Evolutionary conservation across 2,329 filamentous ascomycete species (phyloP).

Genomic region (Cryphonectria nitschkei): DNA sequence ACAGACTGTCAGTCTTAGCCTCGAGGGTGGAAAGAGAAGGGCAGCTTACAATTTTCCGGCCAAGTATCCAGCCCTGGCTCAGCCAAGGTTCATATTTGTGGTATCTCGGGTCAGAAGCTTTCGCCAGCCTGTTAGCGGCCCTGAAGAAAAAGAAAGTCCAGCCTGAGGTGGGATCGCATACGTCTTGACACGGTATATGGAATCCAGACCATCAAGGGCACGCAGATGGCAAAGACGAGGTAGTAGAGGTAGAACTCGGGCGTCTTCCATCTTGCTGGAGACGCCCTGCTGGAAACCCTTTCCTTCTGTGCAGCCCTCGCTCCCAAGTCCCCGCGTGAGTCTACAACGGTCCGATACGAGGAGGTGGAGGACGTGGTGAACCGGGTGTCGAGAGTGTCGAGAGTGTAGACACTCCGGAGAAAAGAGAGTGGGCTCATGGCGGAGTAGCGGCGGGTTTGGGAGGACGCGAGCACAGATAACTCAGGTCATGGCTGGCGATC

Average conservation of each 20-base stretch:
- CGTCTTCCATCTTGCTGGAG: constrained; percentile 80
- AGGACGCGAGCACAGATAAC: constrained; percentile 1
- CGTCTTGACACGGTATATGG: constrained; percentile 83
- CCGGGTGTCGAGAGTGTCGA: constrained; percentile 52
- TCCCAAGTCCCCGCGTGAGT: constrained; percentile 51
- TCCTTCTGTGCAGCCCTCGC: constrained; percentile 46
- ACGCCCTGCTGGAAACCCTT: constrained; percentile 49
- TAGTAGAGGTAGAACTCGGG: constrained; percentile 86
- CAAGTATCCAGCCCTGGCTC: constrained; percentile 86
- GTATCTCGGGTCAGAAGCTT: constrained; percentile 83
- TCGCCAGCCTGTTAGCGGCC: constrained; percentile 29
- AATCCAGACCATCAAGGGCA: constrained; percentile 92
- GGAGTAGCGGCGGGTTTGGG: constrained; percentile 4
- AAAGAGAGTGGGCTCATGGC: constrained; percentile 43
- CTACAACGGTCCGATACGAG: constrained; percentile 63
- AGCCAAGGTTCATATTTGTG: constrained; percentile 71
- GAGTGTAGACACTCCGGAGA: constrained; percentile 55
- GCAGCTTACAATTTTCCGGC: constrained; percentile 77
- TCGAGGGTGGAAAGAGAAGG: constrained; percentile 13
- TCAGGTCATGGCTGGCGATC: constrained; percentile 24
- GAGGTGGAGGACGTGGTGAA: constrained; percentile 68
- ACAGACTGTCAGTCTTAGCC: background rate
- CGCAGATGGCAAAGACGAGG: constrained; percentile 62
- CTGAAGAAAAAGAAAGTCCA: background rate
- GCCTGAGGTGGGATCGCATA: constrained; percentile 42